Evolutionary conservation across 371 early-diverging fungal genomes (phyloP).

Genomic region (Syncephalastrum contaminatum): DNA sequence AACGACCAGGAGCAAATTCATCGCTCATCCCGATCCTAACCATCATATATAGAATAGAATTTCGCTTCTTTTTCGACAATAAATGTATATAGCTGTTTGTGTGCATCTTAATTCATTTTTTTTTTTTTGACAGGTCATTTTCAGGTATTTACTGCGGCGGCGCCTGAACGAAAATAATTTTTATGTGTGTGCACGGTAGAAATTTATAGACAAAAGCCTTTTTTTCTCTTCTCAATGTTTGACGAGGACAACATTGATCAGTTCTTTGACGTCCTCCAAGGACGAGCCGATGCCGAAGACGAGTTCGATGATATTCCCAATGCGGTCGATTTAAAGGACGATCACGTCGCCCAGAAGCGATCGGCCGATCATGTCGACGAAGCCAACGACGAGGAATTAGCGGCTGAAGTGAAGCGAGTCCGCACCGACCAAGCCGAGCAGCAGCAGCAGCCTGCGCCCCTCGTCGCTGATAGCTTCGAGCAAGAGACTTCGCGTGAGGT

Average conservation of each 20-base stretch:
- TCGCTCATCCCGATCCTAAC: too few relatives aligned
- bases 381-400: constrained; percentile 7
- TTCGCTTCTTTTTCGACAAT: too few relatives aligned
- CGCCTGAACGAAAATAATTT: background rate
- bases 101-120: background rate
- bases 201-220: too few relatives aligned
- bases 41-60: too few relatives aligned
- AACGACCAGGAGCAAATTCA: constrained; percentile 23
- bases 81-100: too few relatives aligned
- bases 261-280: constrained; percentile 16
- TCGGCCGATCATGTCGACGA: constrained; percentile 6
- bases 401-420: constrained; percentile 8
- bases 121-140: constrained; percentile 7
- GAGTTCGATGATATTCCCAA: constrained; percentile 12
- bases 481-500: constrained; percentile 75
- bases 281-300: constrained; percentile 6
- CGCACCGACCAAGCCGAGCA: constrained; percentile 21
- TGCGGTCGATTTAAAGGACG: background rate
- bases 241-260: constrained; percentile 20
- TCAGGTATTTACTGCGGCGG: background rate
- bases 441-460: constrained; percentile 37
- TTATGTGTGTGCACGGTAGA: background rate
- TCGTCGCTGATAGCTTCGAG: constrained; percentile 81
- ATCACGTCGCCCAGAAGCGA: constrained; percentile 7
- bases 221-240: constrained; percentile 8